These are phyloP conservation scores for Cryptococcus depauperatus DNA, from an alignment of 1,284 basidiomycete genomes.

Conservation along the genomic window DNA sequence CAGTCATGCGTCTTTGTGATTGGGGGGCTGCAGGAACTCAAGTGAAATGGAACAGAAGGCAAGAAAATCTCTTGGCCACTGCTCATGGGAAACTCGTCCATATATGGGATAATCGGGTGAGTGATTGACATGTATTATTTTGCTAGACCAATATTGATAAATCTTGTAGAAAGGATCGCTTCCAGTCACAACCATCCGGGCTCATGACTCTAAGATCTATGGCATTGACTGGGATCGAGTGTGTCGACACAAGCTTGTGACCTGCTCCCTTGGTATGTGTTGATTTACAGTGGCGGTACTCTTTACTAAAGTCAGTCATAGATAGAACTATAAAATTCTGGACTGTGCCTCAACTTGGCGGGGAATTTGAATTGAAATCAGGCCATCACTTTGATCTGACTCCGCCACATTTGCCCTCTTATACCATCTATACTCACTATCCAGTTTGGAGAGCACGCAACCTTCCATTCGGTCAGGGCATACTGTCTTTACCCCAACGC, in stretches of 20 bases:
- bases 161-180: constrained; percentile 70
- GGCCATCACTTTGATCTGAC: constrained; percentile 21
- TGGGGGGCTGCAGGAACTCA: constrained; percentile 57
- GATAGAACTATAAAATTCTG: constrained; percentile 87
- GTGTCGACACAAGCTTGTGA: constrained; percentile 66
- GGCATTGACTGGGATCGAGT: constrained; percentile 89
- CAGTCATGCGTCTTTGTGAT: constrained; percentile 43
- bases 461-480: constrained; percentile 83
- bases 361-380: constrained; percentile 8
- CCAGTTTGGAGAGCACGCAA: constrained; percentile 92
- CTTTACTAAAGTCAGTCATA: constrained; percentile 5
- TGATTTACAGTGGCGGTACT: not conserved
- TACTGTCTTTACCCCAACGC: constrained; percentile 83
- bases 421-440: constrained; percentile 65
- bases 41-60: constrained; percentile 88
- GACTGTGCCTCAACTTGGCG: constrained; percentile 48
- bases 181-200: constrained; percentile 65
- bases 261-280: constrained; percentile 61
- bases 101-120: constrained; percentile 37
- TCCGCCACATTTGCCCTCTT: constrained; percentile 48
- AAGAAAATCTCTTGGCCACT: constrained; percentile 75
- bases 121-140: constrained; percentile 1
- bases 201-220: constrained; percentile 82
- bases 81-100: constrained; percentile 70
- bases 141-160: not conserved